Evolutionary conservation across 768 basidiomycete species (phyloP).

Genomic region (Gelatoporia subvermispora): DNA sequence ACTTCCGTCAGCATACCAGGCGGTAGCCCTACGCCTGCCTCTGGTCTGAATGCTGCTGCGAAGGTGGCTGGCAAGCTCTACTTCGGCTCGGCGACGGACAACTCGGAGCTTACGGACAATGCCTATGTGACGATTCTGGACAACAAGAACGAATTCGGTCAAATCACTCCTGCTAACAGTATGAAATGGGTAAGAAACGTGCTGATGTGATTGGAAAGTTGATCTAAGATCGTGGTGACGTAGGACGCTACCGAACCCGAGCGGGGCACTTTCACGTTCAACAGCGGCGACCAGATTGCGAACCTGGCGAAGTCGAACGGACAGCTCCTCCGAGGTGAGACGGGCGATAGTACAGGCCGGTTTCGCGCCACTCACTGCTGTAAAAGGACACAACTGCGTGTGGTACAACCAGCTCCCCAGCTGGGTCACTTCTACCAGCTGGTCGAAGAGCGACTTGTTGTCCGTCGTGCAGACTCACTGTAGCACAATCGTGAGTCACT

Average conservation of each 20-base stretch:
- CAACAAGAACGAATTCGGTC: slow-evolving; percentile 37
- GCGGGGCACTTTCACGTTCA: slow-evolving; percentile 43
- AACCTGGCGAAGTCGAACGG: slow-evolving; percentile 40
- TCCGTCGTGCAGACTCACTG: slow-evolving; percentile 31
- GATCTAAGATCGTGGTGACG: not conserved
- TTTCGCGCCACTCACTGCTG: not conserved
- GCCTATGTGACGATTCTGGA: slow-evolving; percentile 36
- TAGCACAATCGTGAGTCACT: slow-evolving; percentile 31
- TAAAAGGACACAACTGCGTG: slow-evolving; percentile 31
- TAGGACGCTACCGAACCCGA: slow-evolving; percentile 51
- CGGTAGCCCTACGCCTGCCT: not conserved
- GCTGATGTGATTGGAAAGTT: not conserved
- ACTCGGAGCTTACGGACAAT: slow-evolving; percentile 38
- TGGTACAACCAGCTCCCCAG: slow-evolving; percentile 41
- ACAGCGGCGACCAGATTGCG: slow-evolving; percentile 39
- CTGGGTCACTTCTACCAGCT: slow-evolving; percentile 30
- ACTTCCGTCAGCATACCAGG: too few relatives aligned
- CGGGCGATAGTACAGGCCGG: too few relatives aligned
- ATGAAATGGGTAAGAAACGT: slow-evolving; percentile 48
- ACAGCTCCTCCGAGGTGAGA: slow-evolving; percentile 40
- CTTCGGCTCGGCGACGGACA: slow-evolving; percentile 48
- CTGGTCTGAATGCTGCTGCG: slow-evolving; percentile 28
- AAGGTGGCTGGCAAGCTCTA: slow-evolving; percentile 42
- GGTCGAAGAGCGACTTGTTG: slow-evolving; percentile 25
- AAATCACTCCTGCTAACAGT: slow-evolving; percentile 46